Base-by-base conservation (phyloP, 140 eudicot genomes). In the Stevia rebaudiana region DNA sequence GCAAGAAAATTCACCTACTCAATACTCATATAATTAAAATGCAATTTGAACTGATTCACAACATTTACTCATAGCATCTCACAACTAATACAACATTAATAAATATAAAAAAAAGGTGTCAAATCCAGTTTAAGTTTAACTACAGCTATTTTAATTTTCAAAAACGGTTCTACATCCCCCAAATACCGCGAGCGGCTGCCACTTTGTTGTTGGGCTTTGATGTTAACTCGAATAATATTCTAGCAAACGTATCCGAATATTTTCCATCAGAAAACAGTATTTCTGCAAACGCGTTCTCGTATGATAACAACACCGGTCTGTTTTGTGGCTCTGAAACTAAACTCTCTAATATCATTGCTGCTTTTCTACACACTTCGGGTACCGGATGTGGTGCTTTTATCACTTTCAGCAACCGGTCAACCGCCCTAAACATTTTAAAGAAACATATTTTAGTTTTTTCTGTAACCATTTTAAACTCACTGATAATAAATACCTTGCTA, bases 321-420 rank as follows among this genome's bases (percentile, higher is more conserved):
- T 94, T 94, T 63, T 94, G 99, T 1, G 99, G 99, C 76, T 94
- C 99, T 18, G 95, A 78, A 52, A 80, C 97, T 11, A 94, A 79
- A 76, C 81, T 94, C 46, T 94, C 99, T 75, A 94, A 30, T 54
- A 94, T 88, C 69, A 76, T 71, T 28, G 97, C 86, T 18, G 99
- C 97, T 83, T 94, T 94, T 61, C 99, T 70, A 79, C 99, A 94
- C 28, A 94, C 88, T 76, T 94, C 99, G 49, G 95, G 95, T 49
- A 86, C 95, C 3, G 97, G 94, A 53, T 88, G 97, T 52, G 99
- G 99, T 9, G 82, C 59, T 76, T 81, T 94, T 4, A 94, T 76
- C 55, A 94, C 90, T 79, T 88, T 88, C 46, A 94, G 67, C 74
- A 94, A 75, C 54, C 97, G 81, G 69, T 94, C 99, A 65, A 94